A percentile compares a stretch with the other conserved stretches of the same genome.
Evolutionary conservation across 495 filamentous ascomycete genomes (phyloP).

Genomic region (Annulohypoxylon bovei): DNA sequence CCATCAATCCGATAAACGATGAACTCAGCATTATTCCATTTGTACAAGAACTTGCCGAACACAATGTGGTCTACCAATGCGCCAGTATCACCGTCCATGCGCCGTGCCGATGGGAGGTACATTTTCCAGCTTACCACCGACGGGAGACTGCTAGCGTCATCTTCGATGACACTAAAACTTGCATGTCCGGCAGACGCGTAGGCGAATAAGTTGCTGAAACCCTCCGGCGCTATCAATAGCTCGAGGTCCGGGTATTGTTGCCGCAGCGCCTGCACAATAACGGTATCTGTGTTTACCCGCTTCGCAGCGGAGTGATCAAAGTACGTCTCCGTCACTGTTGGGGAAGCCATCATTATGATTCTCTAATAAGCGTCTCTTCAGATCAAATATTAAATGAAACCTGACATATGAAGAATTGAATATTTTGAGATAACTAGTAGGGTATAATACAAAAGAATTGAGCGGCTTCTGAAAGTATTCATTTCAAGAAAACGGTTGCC

Average conservation of each 20-base stretch:
- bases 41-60: slow-evolving; percentile 3
- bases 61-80: neutral
- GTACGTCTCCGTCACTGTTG: neutral
- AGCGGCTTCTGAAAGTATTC: neutral
- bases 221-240: neutral
- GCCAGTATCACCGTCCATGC: neutral
- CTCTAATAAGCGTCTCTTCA: neutral
- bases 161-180: neutral
- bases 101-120: neutral
- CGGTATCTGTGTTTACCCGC: neutral
- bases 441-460: neutral
- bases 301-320: neutral
- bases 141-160: neutral
- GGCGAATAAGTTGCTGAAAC: neutral
- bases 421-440: neutral
- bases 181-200: neutral
- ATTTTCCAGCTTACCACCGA: slow-evolving; percentile 5
- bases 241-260: neutral
- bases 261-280: neutral
- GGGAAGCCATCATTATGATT: neutral
- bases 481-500: neutral
- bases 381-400: neutral
- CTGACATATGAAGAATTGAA: neutral
- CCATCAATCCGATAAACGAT: neutral
- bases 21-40: neutral